Percentiles rank a stretch among this genome's conserved stretches.
These are phyloP conservation scores for Vaccinium macrocarpon DNA, from an alignment of 148 eudicot species.

Conservation along the genomic window DNA sequence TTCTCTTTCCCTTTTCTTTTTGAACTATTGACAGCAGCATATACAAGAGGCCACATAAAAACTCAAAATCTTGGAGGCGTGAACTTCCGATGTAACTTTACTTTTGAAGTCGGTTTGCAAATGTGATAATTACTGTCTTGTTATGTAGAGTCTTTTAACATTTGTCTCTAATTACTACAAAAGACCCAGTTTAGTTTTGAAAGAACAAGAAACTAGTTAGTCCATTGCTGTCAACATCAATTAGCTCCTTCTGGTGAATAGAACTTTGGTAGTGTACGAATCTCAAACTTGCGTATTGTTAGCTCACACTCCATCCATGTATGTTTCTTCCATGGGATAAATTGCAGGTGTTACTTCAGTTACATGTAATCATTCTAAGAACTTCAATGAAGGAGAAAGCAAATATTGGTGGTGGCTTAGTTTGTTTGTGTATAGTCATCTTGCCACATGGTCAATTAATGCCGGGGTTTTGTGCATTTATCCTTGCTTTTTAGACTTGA, in stretches of 20 bases:
- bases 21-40: neutral
- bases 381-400: neutral
- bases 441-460: neutral
- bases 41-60: neutral
- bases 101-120: neutral
- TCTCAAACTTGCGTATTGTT: neutral
- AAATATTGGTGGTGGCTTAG: neutral
- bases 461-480: too few relatives aligned
- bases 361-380: neutral
- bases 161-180: neutral
- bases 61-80: neutral
- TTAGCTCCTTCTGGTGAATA: neutral
- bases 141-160: neutral
- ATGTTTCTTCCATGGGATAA: neutral
- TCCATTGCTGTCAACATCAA: neutral
- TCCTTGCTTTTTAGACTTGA: too few relatives aligned
- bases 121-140: neutral
- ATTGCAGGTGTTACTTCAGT: neutral
- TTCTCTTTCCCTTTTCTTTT: neutral
- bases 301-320: neutral
- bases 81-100: neutral
- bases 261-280: neutral
- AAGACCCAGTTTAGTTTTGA: neutral
- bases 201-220: neutral
- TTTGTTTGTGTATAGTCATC: neutral